Conservation (phyloP, 768 basidiomycete species). For the Kwoniella heveanensis region DNA sequence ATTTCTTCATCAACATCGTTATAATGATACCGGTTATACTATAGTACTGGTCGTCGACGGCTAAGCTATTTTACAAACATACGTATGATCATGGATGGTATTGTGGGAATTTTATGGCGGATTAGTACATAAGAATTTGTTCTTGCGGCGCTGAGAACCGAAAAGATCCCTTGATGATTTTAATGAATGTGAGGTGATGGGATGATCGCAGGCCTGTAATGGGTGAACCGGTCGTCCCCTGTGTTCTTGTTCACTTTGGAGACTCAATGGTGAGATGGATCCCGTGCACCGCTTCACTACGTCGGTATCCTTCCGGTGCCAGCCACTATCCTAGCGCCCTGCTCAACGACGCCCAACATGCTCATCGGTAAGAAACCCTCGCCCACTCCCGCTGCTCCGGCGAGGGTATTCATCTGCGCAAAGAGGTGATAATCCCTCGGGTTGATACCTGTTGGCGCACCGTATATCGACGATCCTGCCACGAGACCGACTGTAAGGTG, state of each 20-base stretch:
- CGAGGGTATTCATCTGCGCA: constrained; percentile 44
- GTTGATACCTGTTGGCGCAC: constrained; percentile 28
- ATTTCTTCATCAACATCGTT: not conserved
- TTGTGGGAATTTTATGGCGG: no score
- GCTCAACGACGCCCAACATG: constrained; percentile 31
- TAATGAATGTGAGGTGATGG: no score
- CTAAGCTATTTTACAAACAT: not conserved
- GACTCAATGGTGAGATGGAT: no score
- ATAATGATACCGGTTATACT: not conserved
- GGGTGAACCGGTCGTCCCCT: no score
- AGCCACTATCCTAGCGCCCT: constrained; percentile 38
- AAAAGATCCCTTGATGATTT: no score
- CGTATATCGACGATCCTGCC: constrained; percentile 27
- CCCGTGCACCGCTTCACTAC: no score
- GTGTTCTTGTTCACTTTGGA: not conserved
- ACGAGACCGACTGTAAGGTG: constrained; percentile 37
- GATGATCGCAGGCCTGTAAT: no score
- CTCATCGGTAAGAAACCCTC: constrained; percentile 46
- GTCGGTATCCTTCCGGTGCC: constrained; percentile 24
- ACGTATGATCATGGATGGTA: no score
- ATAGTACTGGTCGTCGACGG: no score
- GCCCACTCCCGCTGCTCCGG: constrained; percentile 36
- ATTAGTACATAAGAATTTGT: no score
- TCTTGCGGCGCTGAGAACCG: no score
- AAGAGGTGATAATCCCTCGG: constrained; percentile 45